A percentile compares a stretch with the other conserved stretches of the same genome.
Evolutionary conservation across 495 filamentous ascomycete genomes (phyloP).

Genomic region (Recurvomyces mirabilis): DNA sequence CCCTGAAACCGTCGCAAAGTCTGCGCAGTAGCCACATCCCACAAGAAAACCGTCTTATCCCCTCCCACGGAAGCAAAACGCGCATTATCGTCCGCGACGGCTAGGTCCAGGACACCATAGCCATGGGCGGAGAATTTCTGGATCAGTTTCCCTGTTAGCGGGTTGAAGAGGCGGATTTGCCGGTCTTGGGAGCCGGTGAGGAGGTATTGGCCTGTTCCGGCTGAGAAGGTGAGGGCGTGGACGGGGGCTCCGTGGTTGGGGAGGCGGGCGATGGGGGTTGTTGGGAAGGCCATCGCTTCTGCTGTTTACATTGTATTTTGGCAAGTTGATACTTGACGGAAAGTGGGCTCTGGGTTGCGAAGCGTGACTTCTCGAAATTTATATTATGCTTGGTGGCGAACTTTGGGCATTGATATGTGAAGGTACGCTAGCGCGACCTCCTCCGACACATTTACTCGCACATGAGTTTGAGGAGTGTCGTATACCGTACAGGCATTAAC

Average conservation of each 20-base stretch:
- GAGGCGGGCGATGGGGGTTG: conserved; percentile 25
- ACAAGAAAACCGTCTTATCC: conserved; percentile 80
- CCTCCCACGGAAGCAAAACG: conserved; percentile 74
- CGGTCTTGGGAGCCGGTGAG: conserved; percentile 82
- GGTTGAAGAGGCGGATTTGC: conserved; percentile 64
- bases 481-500: too few relatives aligned
- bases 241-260: conserved; percentile 44
- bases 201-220: conserved; percentile 60
- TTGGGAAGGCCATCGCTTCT: too few relatives aligned
- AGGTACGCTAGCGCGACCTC: too few relatives aligned
- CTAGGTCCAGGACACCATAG: conserved; percentile 75
- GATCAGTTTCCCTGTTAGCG: conserved; percentile 51
- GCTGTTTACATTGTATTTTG: too few relatives aligned
- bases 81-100: conserved; percentile 64
- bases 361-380: too few relatives aligned
- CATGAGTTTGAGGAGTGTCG: too few relatives aligned
- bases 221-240: conserved; percentile 61
- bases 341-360: too few relatives aligned
- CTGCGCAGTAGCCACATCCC: conserved; percentile 73
- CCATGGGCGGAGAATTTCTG: conserved; percentile 83
- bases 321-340: too few relatives aligned
- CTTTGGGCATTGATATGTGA: too few relatives aligned
- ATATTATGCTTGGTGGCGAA: too few relatives aligned
- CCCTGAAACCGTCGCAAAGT: conserved; percentile 62
- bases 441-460: too few relatives aligned